Percentiles rank a stretch among this genome's conserved stretches.
phyloP scores from a whole-genome alignment of 83 land plant genomes.

The Isoetes engelmannii region DNA sequence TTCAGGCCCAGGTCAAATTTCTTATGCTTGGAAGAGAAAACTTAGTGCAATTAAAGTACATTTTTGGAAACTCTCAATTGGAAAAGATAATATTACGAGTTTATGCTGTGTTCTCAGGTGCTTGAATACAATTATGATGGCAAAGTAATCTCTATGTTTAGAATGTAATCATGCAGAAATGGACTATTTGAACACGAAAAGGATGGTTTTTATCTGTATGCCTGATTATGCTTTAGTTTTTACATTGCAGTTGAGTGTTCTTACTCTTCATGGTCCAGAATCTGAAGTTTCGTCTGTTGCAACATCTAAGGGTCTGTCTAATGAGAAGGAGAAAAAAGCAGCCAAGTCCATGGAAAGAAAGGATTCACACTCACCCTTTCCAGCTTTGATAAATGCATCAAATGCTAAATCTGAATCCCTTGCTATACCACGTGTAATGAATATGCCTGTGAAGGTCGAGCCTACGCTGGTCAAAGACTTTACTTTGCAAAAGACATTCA shows the following conservation, averaged over 20 bases:
- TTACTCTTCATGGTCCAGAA: neutral
- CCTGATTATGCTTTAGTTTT: neutral
- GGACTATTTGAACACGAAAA: too few species aligned
- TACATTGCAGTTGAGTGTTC: neutral
- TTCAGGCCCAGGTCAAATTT: conserved; percentile 20
- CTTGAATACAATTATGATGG: too few species aligned
- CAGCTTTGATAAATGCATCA: neutral
- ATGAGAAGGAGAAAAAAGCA: neutral
- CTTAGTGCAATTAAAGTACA: too few species aligned
- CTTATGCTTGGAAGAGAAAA: neutral
- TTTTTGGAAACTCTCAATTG: too few species aligned
- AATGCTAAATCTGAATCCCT: neutral
- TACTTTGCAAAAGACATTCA: conserved; percentile 26
- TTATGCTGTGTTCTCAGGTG: too few species aligned
- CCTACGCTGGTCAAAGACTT: conserved; percentile 21
- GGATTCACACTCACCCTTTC: neutral
- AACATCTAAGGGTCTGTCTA: neutral
- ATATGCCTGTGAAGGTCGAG: neutral
- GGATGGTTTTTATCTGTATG: too few species aligned
- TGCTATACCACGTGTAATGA: neutral
- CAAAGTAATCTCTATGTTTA: too few species aligned
- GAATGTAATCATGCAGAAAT: too few species aligned
- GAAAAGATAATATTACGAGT: too few species aligned
- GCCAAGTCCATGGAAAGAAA: neutral
- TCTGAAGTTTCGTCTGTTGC: neutral